Conservation (phyloP, 2,329 filamentous ascomycete genomes). For the Nigrograna mackinnonii region DNA sequence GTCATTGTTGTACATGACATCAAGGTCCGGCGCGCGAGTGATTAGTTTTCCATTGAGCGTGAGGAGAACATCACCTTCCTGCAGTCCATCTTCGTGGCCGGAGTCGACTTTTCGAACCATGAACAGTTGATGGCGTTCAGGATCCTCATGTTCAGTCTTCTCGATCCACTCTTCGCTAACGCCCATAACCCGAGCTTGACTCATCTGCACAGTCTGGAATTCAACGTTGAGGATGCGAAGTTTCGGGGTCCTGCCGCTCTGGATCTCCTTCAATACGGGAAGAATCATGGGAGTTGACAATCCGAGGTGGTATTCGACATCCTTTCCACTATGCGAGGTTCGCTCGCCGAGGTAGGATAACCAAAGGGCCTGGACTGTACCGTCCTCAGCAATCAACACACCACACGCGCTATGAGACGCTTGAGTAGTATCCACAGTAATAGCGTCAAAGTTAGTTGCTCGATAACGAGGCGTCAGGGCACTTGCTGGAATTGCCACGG, state of each 20-base stretch:
- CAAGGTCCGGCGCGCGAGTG: constrained; percentile 88
- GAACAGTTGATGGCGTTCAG: constrained; percentile 92
- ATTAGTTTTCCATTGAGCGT: constrained; percentile 91
- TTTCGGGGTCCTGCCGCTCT: constrained; percentile 75
- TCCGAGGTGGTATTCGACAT: constrained; percentile 95
- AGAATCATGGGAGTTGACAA: constrained; percentile 86
- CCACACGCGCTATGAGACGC: constrained; percentile 92
- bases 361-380: constrained; percentile 94
- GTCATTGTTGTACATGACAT: constrained; percentile 93
- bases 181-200: constrained; percentile 94
- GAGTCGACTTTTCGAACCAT: constrained; percentile 92
- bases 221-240: constrained; percentile 92
- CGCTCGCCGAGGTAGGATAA: constrained; percentile 95
- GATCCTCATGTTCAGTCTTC: constrained; percentile 85
- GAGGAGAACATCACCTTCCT: constrained; percentile 91
- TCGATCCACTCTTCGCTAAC: constrained; percentile 95
- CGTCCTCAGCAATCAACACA: constrained; percentile 86
- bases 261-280: constrained; percentile 85
- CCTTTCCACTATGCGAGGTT: constrained; percentile 74
- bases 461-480: constrained; percentile 89
- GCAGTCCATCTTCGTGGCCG: constrained; percentile 65
- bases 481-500: constrained; percentile 94
- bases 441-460: constrained; percentile 93
- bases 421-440: constrained; percentile 92
- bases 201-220: constrained; percentile 94